Conservation (phyloP, 805 yeast genomes). For the Suhomyces sp. region DNA sequence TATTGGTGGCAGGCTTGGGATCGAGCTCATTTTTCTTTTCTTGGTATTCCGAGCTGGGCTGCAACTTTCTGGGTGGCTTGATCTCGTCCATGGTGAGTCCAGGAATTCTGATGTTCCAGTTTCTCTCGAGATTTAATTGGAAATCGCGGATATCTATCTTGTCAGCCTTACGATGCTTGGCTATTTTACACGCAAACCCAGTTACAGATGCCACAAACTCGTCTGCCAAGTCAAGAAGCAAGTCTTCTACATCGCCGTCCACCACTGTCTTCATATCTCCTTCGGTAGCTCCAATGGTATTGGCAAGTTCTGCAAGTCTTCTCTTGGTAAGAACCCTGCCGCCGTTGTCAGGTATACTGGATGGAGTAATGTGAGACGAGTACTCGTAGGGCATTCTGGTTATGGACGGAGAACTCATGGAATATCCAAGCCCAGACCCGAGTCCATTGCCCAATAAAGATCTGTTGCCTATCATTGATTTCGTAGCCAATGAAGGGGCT, state of each 20-base stretch:
- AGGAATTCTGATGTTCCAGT: constrained; percentile 27
- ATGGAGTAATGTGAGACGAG: constrained; percentile 7
- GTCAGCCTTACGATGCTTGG: constrained; percentile 26
- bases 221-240: constrained; percentile 26
- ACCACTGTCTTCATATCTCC: constrained; percentile 27
- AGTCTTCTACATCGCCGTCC: constrained; percentile 28
- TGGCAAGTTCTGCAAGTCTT: constrained; percentile 24
- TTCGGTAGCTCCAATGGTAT: constrained; percentile 26
- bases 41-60: constrained; percentile 21
- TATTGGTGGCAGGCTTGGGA: neutral
- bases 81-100: constrained; percentile 25
- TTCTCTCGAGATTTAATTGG: constrained; percentile 26
- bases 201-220: constrained; percentile 28
- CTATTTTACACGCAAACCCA: constrained; percentile 26
- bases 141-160: constrained; percentile 26
- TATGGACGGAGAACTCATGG: constrained; percentile 4
- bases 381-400: constrained; percentile 7
- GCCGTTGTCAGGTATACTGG: constrained; percentile 21
- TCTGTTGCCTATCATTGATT: neutral
- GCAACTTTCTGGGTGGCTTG: constrained; percentile 22
- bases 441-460: constrained; percentile 1
- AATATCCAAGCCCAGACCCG: constrained; percentile 1
- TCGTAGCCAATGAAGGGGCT: neutral
- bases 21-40: constrained; percentile 22
- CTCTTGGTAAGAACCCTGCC: constrained; percentile 28